Evolutionary conservation across 2,329 filamentous ascomycete species (phyloP).

Genomic region (Fusarium sp.): DNA sequence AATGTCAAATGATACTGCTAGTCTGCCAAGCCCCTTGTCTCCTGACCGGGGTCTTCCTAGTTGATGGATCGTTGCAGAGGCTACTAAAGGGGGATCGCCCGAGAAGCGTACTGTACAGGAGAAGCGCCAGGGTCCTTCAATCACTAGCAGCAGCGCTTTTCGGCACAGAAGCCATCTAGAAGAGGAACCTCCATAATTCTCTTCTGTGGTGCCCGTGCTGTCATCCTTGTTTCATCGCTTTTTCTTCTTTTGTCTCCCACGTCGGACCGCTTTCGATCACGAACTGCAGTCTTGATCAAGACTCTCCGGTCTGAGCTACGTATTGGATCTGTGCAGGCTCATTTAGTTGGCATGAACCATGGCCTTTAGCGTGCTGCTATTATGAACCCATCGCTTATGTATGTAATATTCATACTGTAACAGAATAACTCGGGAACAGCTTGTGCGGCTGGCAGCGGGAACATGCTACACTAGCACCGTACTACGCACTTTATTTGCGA

Average conservation of each 20-base stretch:
- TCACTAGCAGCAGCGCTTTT: slow-evolving; percentile 20
- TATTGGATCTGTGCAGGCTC: not conserved
- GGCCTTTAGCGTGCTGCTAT: not conserved
- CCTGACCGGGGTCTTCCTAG: slow-evolving; percentile 35
- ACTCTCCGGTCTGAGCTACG: not conserved
- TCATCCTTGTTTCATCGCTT: slow-evolving; percentile 28
- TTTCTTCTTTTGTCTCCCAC: slow-evolving; percentile 24
- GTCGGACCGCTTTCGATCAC: slow-evolving; percentile 17
- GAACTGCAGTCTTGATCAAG: slow-evolving; percentile 10
- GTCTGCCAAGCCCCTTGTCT: slow-evolving; percentile 26
- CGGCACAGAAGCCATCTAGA: slow-evolving; percentile 40
- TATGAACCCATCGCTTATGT: not conserved
- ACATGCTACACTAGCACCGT: slow-evolving; percentile 9
- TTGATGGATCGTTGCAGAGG: slow-evolving; percentile 10
- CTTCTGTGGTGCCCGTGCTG: slow-evolving; percentile 3
- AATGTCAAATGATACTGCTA: not conserved
- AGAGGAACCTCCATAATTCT: slow-evolving; percentile 22
- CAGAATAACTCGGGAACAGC: not conserved
- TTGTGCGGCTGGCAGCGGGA: not conserved
- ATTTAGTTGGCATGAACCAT: not conserved
- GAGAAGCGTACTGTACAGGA: not conserved
- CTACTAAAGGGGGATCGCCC: slow-evolving; percentile 37
- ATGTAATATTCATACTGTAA: not conserved
- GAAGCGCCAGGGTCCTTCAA: slow-evolving; percentile 14
- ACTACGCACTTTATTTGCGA: slow-evolving; percentile 5